A percentile compares a stretch with the other conserved stretches of the same genome.
Evolutionary conservation across 1,284 basidiomycete genomes (phyloP).

Genomic region (Irpex sp.): DNA sequence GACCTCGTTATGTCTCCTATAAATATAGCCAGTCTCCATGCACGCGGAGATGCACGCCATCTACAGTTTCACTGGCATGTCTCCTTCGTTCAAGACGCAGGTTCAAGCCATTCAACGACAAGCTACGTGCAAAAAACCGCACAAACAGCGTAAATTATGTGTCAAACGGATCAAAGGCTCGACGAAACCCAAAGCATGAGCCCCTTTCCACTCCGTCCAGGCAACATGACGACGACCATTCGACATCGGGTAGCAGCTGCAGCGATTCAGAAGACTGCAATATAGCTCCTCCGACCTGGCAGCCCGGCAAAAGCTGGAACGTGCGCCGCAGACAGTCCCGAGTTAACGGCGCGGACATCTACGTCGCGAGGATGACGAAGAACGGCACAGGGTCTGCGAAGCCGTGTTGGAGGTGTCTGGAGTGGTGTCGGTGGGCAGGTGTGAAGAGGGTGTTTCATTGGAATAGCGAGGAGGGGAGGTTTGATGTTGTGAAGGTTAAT

Average conservation of each 20-base stretch:
- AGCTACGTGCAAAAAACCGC: conserved; percentile 20
- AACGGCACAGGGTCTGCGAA: conserved; percentile 43
- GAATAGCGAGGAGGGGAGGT: conserved; percentile 39
- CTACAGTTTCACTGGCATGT: conserved; percentile 48
- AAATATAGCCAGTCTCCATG: conserved; percentile 46
- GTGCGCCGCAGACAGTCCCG: conserved; percentile 37
- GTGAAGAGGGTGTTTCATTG: conserved; percentile 56
- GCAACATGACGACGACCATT: background rate
- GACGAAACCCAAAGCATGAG: conserved; percentile 12
- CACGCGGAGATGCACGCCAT: conserved; percentile 63
- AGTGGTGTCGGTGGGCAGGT: conserved; percentile 57
- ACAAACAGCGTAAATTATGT: conserved; percentile 25
- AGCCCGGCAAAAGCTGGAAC: conserved; percentile 29
- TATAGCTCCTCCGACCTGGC: conserved; percentile 2
- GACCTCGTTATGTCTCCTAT: background rate
- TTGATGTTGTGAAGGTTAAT: conserved; percentile 52
- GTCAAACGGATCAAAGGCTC: conserved; percentile 17
- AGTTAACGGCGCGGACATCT: conserved; percentile 52
- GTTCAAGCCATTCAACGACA: conserved; percentile 39
- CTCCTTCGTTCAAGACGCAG: conserved; percentile 52
- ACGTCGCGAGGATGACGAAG: conserved; percentile 50
- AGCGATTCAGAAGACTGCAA: background rate
- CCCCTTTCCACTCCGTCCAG: background rate
- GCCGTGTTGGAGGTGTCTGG: conserved; percentile 53
- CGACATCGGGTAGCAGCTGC: background rate